A percentile compares a stretch with the other conserved stretches of the same genome.
Conservation (phyloP, 179 eudicot genomes). For the Spinacia oleracea region DNA sequence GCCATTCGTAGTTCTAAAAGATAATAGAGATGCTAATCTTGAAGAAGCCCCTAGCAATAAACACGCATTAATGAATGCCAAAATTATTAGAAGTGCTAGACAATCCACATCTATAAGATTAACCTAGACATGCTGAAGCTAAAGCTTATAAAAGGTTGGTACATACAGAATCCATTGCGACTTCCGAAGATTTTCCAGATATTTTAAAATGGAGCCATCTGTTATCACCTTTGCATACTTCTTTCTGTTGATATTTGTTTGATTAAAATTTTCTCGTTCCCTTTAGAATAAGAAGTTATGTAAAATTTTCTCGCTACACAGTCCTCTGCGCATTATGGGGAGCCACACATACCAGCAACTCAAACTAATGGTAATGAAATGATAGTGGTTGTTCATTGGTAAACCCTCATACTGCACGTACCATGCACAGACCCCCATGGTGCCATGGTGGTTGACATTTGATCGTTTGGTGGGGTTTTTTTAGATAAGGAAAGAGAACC, state of each 20-base stretch:
- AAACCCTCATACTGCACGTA: neutral
- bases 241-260: neutral
- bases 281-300: neutral
- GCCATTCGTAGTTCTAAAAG: neutral
- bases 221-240: neutral
- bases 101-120: neutral
- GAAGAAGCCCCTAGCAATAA: neutral
- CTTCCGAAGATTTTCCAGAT: neutral
- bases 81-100: neutral
- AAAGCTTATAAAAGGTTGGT: neutral
- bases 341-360: neutral
- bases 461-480: neutral
- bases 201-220: neutral
- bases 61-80: neutral
- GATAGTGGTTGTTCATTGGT: neutral
- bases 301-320: neutral
- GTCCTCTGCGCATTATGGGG: neutral
- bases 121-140: neutral
- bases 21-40: neutral
- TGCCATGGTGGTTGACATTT: neutral
- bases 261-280: neutral
- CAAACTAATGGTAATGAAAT: neutral
- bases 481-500: no score
- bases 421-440: neutral
- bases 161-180: neutral